phyloP scores from a whole-genome alignment of 805 yeast species.

The Starmerella floricola region DNA sequence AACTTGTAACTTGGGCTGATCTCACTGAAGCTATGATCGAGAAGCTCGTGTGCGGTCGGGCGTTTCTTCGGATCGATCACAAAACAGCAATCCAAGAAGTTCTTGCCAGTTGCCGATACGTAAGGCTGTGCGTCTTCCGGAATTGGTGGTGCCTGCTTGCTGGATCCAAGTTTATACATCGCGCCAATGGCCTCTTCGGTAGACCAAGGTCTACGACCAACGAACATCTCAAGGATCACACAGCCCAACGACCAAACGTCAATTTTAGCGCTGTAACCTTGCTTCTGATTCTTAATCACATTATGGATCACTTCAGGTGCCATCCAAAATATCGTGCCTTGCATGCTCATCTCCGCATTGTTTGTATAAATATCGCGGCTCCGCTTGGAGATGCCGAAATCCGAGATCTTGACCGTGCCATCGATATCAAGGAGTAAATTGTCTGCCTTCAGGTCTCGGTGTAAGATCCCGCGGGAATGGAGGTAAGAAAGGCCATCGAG shows the following conservation, averaged over 20 bases:
- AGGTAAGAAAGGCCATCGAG: conserved; percentile 75
- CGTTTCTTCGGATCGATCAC: conserved; percentile 64
- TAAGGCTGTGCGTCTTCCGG: conserved; percentile 69
- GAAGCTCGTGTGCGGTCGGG: conserved; percentile 59
- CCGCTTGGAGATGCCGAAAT: conserved; percentile 88
- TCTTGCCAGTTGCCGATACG: conserved; percentile 53
- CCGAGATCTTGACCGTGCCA: conserved; percentile 90
- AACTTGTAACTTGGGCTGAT: conserved; percentile 16
- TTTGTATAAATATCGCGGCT: conserved; percentile 77
- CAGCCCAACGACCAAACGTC: conserved; percentile 99
- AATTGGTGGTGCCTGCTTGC: conserved; percentile 87
- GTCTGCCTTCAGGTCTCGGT: conserved; percentile 91
- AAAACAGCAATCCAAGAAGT: conserved; percentile 68
- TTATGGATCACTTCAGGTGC: conserved; percentile 97
- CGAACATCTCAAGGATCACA: conserved; percentile 94
- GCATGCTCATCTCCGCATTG: conserved; percentile 93
- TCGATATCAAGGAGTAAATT: conserved; percentile 77
- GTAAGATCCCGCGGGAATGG: conserved; percentile 77
- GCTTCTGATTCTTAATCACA: conserved; percentile 54
- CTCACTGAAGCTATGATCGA: conserved; percentile 16
- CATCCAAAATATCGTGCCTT: conserved; percentile 99
- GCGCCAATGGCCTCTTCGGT: conserved; percentile 92
- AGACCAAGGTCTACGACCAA: conserved; percentile 96
- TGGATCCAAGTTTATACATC: conserved; percentile 72
- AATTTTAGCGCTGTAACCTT: conserved; percentile 93